Percentiles rank a stretch among this genome's conserved stretches.
These are phyloP conservation scores for Trichoderma harzianum DNA, from an alignment of 2,329 filamentous ascomycete genomes.

Conservation along the genomic window DNA sequence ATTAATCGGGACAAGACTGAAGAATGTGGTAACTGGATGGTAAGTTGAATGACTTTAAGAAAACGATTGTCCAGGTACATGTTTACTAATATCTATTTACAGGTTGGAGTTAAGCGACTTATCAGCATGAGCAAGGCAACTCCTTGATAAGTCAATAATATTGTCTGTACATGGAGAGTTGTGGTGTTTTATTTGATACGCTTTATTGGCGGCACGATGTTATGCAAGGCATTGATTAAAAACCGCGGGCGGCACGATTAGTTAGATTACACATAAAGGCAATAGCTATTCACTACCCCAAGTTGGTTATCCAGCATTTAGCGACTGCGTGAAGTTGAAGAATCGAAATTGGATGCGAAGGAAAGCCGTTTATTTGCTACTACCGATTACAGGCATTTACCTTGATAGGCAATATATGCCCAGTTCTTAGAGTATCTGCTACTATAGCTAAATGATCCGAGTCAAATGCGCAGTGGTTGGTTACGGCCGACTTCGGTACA, in stretches of 20 bases:
- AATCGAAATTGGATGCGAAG: background rate
- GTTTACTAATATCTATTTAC: conserved; percentile 38
- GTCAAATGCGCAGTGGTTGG: background rate
- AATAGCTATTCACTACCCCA: background rate
- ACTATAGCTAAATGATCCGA: background rate
- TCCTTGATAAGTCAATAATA: conserved; percentile 40
- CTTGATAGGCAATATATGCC: background rate
- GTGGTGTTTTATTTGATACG: conserved; percentile 22
- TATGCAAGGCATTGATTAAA: conserved; percentile 19
- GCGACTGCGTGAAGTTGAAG: background rate
- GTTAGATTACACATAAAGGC: conserved; percentile 21
- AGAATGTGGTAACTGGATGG: conserved; percentile 85
- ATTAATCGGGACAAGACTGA: conserved; percentile 74
- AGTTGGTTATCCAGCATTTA: background rate
- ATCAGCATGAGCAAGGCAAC: conserved; percentile 78
- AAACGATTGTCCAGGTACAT: too few relatives aligned
- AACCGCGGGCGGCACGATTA: conserved; percentile 25
- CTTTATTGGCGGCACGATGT: conserved; percentile 24
- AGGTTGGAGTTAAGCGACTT: conserved; percentile 74
- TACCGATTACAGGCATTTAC: background rate
- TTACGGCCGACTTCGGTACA: too few relatives aligned
- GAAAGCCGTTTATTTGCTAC: background rate
- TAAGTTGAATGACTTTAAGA: conserved; percentile 43
- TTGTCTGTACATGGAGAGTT: conserved; percentile 7
- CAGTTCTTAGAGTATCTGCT: background rate